A percentile compares a stretch with the other conserved stretches of the same genome.
Conservation (phyloP, 192 early-diverging fungal genomes). For the Coemansia sp. region DNA sequence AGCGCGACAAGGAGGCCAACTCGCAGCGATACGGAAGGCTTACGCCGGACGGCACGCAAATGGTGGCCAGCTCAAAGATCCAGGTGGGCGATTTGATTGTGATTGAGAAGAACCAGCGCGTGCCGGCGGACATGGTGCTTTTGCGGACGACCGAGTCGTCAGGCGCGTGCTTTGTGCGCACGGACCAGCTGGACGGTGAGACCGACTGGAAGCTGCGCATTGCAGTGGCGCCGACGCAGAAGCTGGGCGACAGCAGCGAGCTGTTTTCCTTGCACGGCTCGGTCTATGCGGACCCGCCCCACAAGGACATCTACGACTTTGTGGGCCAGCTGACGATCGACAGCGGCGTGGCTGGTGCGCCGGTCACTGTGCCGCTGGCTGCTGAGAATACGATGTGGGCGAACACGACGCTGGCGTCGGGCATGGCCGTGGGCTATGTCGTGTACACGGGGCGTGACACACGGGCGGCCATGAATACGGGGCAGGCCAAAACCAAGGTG, state of each 20-base stretch:
- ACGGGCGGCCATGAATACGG: conserved; percentile 94
- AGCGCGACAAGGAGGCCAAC: conserved; percentile 85
- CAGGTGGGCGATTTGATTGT: conserved; percentile 83
- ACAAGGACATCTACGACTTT: conserved; percentile 92
- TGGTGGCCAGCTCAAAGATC: conserved; percentile 74
- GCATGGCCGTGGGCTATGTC: conserved; percentile 76
- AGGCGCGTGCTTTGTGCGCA: conserved; percentile 92
- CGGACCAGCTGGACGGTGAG: conserved; percentile 96
- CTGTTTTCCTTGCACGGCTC: conserved; percentile 61
- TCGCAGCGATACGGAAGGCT: conserved; percentile 72
- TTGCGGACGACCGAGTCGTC: conserved; percentile 73
- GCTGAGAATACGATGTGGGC: conserved; percentile 93
- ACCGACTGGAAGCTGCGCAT: conserved; percentile 95
- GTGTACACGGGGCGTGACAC: conserved; percentile 92
- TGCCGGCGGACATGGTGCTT: conserved; percentile 89
- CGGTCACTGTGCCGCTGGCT: conserved; percentile 56
- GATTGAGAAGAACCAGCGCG: conserved; percentile 80
- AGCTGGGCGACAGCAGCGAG: conserved; percentile 53
- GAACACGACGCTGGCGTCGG: conserved; percentile 93
- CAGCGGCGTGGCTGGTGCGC: neutral
- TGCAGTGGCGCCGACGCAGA: conserved; percentile 78
- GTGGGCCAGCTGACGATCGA: conserved; percentile 63
- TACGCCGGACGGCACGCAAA: conserved; percentile 51
- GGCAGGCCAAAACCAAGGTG: conserved; percentile 82
- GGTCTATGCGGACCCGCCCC: conserved; percentile 84